phyloP scores from a whole-genome alignment of 2,329 filamentous ascomycete genomes.

The Talaromyces sp. region DNA sequence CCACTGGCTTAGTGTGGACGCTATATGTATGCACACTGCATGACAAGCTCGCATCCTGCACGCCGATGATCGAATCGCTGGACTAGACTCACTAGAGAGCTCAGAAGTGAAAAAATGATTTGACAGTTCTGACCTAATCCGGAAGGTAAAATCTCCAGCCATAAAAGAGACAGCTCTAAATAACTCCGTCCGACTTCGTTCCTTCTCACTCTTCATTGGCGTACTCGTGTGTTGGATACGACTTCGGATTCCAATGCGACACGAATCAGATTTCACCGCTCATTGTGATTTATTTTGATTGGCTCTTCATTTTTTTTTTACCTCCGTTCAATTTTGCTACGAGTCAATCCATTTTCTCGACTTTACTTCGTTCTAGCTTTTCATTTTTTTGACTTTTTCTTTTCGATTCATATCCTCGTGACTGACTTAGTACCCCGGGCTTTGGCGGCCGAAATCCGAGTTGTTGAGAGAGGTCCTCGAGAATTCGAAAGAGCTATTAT shows the following conservation, averaged over 20 bases:
- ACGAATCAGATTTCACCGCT: conserved; percentile 8
- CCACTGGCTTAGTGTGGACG: neutral
- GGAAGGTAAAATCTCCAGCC: neutral
- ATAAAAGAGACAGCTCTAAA: neutral
- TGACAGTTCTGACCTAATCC: neutral
- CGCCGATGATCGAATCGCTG: neutral
- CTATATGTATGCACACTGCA: neutral
- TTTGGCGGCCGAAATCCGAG: neutral
- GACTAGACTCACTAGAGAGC: neutral
- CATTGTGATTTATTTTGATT: conserved; percentile 2
- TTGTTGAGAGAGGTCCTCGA: neutral
- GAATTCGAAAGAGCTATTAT: neutral
- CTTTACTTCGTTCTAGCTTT: neutral
- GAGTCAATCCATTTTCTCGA: neutral
- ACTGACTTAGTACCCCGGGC: neutral
- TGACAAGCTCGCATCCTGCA: conserved; percentile 3
- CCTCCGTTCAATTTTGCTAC: neutral
- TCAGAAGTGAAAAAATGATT: neutral
- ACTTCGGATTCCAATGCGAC: too few relatives aligned
- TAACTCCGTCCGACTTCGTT: neutral
- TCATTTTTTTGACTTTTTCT: neutral
- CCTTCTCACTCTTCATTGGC: neutral
- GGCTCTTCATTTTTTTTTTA: neutral
- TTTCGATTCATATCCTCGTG: neutral
- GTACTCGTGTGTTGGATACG: too few relatives aligned